Evolutionary conservation across 306 rosid species (phyloP).

Genomic region (Alnus rubra): DNA sequence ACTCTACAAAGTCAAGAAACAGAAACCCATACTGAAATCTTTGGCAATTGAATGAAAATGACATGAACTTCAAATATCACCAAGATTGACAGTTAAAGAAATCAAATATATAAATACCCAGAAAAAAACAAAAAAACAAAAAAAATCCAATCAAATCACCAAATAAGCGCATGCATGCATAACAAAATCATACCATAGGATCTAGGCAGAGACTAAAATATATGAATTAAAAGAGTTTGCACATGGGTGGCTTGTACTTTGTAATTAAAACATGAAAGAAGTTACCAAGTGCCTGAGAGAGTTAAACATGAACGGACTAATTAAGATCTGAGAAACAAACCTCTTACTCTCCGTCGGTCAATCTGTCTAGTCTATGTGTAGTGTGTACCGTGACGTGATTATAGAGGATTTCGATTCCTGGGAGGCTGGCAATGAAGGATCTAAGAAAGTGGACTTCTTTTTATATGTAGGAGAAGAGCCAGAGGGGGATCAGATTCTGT

Average conservation of each 20-base stretch:
- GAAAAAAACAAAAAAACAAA: no score
- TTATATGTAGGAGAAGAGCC: background rate
- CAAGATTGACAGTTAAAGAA: background rate
- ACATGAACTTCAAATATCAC: background rate
- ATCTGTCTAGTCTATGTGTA: background rate
- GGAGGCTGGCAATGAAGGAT: background rate
- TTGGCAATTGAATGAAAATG: background rate
- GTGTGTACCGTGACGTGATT: background rate
- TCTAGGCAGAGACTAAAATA: background rate
- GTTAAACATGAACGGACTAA: background rate
- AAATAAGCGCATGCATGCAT: background rate
- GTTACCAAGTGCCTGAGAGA: background rate
- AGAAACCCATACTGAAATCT: background rate
- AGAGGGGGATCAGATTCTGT: background rate
- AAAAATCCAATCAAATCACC: background rate
- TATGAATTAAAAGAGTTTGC: background rate
- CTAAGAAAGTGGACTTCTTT: background rate
- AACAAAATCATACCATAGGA: background rate
- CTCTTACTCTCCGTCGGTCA: background rate
- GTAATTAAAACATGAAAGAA: background rate
- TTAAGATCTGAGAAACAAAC: constrained; percentile 10
- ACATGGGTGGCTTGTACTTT: background rate
- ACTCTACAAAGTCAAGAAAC: background rate
- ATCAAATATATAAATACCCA: background rate
- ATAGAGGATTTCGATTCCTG: background rate